Percentiles rank a stretch among this genome's conserved stretches.
phyloP scores from a whole-genome alignment of 2,329 filamentous ascomycete species.

The Orbilia quercus region DNA sequence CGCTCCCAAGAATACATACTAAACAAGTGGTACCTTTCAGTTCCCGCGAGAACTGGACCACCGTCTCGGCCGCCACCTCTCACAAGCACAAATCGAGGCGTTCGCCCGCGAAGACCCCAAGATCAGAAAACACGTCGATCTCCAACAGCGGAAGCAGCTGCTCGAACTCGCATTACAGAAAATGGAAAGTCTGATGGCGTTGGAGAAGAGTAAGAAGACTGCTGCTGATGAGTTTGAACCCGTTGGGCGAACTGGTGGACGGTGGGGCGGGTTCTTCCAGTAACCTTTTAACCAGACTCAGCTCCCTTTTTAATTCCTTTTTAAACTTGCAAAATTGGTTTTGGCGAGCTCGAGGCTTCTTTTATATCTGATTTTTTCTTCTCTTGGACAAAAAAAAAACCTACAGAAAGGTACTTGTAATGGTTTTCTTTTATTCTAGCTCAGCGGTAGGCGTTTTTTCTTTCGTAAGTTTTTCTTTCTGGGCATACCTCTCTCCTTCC shows the following conservation, averaged over 20 bases:
- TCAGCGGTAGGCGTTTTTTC: neutral
- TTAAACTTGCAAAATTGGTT: too few relatives aligned
- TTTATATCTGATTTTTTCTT: neutral
- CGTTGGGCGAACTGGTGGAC: slow-evolving; percentile 17
- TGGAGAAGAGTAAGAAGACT: slow-evolving; percentile 70
- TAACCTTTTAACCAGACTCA: neutral
- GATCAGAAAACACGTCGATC: slow-evolving; percentile 86
- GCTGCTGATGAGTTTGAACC: slow-evolving; percentile 26
- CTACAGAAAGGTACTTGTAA: slow-evolving; percentile 4
- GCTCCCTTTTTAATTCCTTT: neutral
- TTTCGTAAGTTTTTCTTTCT: neutral
- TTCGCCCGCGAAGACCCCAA: slow-evolving; percentile 95
- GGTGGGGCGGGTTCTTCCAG: slow-evolving; percentile 57
- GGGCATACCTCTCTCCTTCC: neutral
- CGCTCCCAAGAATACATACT: slow-evolving; percentile 16
- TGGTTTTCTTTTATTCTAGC: neutral
- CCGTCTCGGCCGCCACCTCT: slow-evolving; percentile 82
- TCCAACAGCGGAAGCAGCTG: slow-evolving; percentile 90
- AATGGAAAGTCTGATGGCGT: slow-evolving; percentile 87
- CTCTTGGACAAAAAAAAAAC: slow-evolving; percentile 1
- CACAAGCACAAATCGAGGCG: slow-evolving; percentile 81
- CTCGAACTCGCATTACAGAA: slow-evolving; percentile 93
- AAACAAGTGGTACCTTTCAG: slow-evolving; percentile 54
- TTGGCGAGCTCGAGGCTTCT: too few relatives aligned
- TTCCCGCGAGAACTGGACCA: slow-evolving; percentile 93